Conservation (phyloP, 768 basidiomycete species). For the Cyclocybe cylindracea region DNA sequence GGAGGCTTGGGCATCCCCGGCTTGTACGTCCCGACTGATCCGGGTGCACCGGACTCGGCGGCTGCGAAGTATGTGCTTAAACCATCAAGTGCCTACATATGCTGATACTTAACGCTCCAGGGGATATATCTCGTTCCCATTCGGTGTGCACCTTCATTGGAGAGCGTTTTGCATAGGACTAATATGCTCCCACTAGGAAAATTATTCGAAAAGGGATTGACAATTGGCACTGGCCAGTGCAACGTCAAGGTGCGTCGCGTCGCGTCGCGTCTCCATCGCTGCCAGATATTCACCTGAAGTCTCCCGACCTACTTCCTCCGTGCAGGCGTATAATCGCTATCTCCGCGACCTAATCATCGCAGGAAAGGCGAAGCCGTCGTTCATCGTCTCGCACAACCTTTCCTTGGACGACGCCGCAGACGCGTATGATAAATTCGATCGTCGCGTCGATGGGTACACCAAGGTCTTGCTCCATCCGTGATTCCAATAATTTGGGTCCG, state of each 20-base stretch:
- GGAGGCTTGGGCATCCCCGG: conserved; percentile 62
- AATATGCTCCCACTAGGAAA: conserved; percentile 27
- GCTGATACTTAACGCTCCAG: conserved; percentile 16
- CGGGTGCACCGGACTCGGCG: conserved; percentile 54
- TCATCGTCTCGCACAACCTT: conserved; percentile 56
- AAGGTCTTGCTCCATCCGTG: conserved; percentile 53
- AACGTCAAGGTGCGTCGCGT: conserved; percentile 46
- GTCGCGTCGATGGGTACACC: conserved; percentile 52
- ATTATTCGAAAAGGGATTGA: conserved; percentile 58
- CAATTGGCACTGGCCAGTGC: conserved; percentile 55
- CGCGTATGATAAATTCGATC: conserved; percentile 57
- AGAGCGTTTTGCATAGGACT: neutral
- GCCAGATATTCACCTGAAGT: neutral
- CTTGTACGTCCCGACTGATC: conserved; percentile 56
- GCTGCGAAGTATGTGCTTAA: conserved; percentile 40
- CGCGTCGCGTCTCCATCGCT: neutral
- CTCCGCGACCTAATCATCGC: conserved; percentile 55
- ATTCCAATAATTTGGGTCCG: conserved; percentile 11
- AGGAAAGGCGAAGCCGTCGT: conserved; percentile 53
- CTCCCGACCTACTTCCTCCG: neutral
- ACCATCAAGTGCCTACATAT: neutral
- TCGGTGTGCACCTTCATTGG: conserved; percentile 27
- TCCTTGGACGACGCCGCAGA: conserved; percentile 46
- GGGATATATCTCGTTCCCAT: conserved; percentile 54
- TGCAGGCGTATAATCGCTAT: conserved; percentile 52